A percentile compares a stretch with the other conserved stretches of the same genome.
These are phyloP conservation scores for Anethum foeniculum DNA, from an alignment of 140 eudicot genomes.

Conservation along the genomic window DNA sequence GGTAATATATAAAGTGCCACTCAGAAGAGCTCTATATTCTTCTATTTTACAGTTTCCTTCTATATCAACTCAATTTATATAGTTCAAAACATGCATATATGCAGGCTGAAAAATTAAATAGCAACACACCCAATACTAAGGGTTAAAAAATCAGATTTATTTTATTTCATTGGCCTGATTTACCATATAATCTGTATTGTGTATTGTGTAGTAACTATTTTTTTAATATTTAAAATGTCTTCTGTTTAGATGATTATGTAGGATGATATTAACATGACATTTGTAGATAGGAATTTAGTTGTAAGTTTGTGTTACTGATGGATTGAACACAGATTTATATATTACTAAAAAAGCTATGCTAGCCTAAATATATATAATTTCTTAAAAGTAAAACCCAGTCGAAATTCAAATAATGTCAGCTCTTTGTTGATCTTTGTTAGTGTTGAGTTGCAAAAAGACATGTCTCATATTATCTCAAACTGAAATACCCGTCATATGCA, in stretches of 20 bases:
- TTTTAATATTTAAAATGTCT: not conserved
- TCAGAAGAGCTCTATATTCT: not conserved
- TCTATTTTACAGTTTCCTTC: not conserved
- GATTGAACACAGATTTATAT: not conserved
- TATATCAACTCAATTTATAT: not conserved
- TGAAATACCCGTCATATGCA: not conserved
- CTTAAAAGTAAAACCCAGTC: no score
- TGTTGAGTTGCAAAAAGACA: not conserved
- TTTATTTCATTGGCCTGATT: not conserved
- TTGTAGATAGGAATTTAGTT: not conserved
- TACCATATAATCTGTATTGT: not conserved
- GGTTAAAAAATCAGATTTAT: not conserved
- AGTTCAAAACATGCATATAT: not conserved
- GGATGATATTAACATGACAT: not conserved
- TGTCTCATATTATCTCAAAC: not conserved
- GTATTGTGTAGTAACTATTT: not conserved
- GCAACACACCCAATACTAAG: not conserved
- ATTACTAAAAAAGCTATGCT: not conserved
- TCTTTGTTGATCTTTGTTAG: not conserved
- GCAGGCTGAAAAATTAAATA: not conserved
- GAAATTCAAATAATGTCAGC: not conserved
- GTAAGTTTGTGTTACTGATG: not conserved
- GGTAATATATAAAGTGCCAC: slow-evolving; percentile 26
- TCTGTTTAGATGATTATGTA: not conserved
- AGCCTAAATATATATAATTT: not conserved